Evolutionary conservation across 2,329 filamentous ascomycete species (phyloP).

Genomic region (Aspergillus pseudoglaucus): DNA sequence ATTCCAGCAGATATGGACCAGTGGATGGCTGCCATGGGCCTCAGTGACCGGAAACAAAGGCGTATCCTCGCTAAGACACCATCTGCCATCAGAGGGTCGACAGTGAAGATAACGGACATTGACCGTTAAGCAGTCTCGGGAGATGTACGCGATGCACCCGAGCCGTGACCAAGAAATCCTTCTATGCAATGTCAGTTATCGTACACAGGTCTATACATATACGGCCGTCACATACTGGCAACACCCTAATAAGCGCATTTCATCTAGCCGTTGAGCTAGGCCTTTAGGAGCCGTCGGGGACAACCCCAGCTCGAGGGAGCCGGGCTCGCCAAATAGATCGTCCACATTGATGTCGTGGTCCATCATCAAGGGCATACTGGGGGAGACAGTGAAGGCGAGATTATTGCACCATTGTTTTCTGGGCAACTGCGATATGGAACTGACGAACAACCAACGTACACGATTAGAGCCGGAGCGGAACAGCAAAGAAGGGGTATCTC

Average conservation of each 20-base stretch:
- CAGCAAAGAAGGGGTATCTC: background rate
- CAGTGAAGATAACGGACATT: constrained; percentile 68
- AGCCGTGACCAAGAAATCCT: constrained; percentile 81
- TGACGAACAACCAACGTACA: background rate
- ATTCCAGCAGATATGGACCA: constrained; percentile 81
- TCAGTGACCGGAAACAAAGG: constrained; percentile 55
- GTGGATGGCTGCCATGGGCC: constrained; percentile 56
- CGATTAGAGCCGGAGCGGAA: background rate
- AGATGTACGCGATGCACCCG: constrained; percentile 78
- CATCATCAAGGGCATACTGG: constrained; percentile 50
- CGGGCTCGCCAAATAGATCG: constrained; percentile 67
- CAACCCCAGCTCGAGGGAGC: constrained; percentile 51
- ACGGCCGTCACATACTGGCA: constrained; percentile 60
- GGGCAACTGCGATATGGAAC: background rate
- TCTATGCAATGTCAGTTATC: constrained; percentile 42
- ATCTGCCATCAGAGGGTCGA: constrained; percentile 61
- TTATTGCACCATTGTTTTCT: background rate
- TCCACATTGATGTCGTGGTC: constrained; percentile 57
- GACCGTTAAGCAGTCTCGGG: constrained; percentile 62
- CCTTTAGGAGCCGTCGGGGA: constrained; percentile 54
- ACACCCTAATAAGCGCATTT: constrained; percentile 68
- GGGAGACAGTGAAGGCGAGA: background rate
- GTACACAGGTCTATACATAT: background rate
- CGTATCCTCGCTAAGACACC: constrained; percentile 70
- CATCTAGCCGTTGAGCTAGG: constrained; percentile 66